These are phyloP conservation scores for Catharanthus roseus DNA, from an alignment of 257 asterid genomes.

Conservation along the genomic window DNA sequence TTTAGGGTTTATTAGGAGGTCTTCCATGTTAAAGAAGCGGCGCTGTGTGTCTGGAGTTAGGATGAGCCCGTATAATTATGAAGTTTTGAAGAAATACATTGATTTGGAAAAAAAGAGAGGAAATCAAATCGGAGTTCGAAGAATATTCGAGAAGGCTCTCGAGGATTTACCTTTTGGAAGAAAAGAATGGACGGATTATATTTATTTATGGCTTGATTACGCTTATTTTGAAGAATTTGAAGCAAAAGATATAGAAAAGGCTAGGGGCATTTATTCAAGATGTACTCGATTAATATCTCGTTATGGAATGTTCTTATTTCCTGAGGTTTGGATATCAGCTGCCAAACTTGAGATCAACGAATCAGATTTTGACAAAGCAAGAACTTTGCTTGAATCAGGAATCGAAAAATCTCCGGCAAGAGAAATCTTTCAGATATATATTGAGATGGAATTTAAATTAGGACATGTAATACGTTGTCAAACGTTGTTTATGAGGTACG, in stretches of 20 bases:
- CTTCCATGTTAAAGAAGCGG: no score
- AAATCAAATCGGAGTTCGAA: background rate
- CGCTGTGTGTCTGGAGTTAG: no score
- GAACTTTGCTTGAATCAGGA: constrained; percentile 21
- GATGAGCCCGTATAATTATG: no score
- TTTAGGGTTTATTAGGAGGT: no score
- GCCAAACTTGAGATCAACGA: constrained; percentile 76
- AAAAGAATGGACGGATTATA: constrained; percentile 65
- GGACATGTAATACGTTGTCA: no score
- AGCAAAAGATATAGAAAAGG: constrained; percentile 46
- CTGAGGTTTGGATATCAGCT: constrained; percentile 79
- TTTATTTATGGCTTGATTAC: constrained; percentile 52
- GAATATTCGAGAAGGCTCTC: constrained; percentile 36
- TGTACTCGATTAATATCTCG: constrained; percentile 22
- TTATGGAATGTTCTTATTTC: constrained; percentile 49
- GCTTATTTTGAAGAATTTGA: constrained; percentile 43
- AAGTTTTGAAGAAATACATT: no score
- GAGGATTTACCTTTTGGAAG: constrained; percentile 56
- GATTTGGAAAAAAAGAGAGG: no score
- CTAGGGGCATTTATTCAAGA: constrained; percentile 54
- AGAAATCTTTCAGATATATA: constrained; percentile 19
- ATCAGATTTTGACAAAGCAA: constrained; percentile 28
- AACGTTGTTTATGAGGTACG: constrained; percentile 34
- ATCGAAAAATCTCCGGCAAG: constrained; percentile 25
- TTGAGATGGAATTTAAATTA: constrained; percentile 9